Percentiles rank a stretch among this genome's conserved stretches.
Evolutionary conservation across 257 asterid genomes (phyloP).

Genomic region (Gentiana dahurica): DNA sequence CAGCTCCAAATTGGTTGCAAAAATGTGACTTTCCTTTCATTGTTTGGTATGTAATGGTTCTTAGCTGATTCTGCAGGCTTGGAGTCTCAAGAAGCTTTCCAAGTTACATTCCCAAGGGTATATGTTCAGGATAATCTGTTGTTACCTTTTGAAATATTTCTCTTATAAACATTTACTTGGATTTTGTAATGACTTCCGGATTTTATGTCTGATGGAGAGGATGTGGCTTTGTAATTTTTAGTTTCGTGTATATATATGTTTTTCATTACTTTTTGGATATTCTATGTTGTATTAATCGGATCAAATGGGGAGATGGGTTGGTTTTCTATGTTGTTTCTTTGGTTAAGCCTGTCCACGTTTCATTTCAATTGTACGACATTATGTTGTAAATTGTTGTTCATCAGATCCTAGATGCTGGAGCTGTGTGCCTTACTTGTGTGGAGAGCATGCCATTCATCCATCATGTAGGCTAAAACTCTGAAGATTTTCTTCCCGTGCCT

Average conservation of each 20-base stretch:
- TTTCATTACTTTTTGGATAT: neutral
- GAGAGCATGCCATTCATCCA: slow-evolving; percentile 2
- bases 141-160: neutral
- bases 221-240: neutral
- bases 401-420: slow-evolving; percentile 19
- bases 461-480: slow-evolving; percentile 6
- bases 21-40: neutral
- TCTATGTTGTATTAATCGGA: neutral
- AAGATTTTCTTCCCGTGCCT: neutral
- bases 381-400: neutral
- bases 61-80: slow-evolving; percentile 13
- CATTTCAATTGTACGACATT: neutral
- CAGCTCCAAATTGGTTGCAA: neutral
- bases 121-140: neutral
- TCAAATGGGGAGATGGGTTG: no score
- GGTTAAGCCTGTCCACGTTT: neutral
- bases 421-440: slow-evolving; percentile 11
- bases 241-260: neutral
- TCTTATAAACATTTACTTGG: slow-evolving; percentile 1
- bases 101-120: slow-evolving; percentile 17
- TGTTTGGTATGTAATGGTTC: neutral
- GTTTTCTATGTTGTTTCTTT: neutral
- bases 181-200: neutral
- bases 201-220: no score
- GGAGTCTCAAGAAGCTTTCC: slow-evolving; percentile 23